Base-by-base conservation (phyloP, 2,329 filamentous ascomycete species). In the Trichophyton verrucosum region DNA sequence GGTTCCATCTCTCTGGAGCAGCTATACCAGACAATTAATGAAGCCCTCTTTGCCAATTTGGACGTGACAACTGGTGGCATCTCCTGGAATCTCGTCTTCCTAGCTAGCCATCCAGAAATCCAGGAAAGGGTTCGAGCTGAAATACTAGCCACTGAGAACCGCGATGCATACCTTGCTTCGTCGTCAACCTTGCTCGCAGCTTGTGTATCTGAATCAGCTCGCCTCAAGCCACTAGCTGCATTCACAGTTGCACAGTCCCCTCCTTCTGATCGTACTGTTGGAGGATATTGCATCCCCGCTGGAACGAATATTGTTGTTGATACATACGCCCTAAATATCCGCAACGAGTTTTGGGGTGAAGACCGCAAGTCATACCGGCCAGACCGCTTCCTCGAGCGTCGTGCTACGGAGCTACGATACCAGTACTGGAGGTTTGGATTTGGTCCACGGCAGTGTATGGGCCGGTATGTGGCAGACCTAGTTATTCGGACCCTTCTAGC, bases 11-110 rank as follows among this genome's bases (percentile, higher is more conserved):
- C 61, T 0, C 60, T 59, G 11, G 66, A 71, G 4, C 61, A 75
- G 47, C 58, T 75, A 1, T 66, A 74, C 0, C 77, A 78, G 33
- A 79, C 78, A 0, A 64, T 79, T 4, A 76, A 80, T 62, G 78
- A 80, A 65, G 71, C 72, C 49, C 70, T 80, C 0, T 80, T 73
- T 61, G 77, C 75, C 1, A 79, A 80, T 61, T 69, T 80, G 0
- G 78, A 80, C 61, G 77, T 80, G 7, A 77, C 76, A 0, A 72
- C 72, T 1, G 74, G 75, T 3, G 75, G 66, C 0, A 56, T 79
- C 0, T 73, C 74, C 0, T 80, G 78, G 77, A 72, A 69, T n/a
- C 63, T 76, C 0, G 66, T 77, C 0, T 74, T 77, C 55, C 66
- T 80, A 0, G 76, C 76, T 0, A 68, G 69, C 1, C 47, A 77